Evolutionary conservation across 2,329 filamentous ascomycete genomes (phyloP), one percentile per base, ranked within the genome.

Genomic region (Colletotrichum magnum): DNA sequence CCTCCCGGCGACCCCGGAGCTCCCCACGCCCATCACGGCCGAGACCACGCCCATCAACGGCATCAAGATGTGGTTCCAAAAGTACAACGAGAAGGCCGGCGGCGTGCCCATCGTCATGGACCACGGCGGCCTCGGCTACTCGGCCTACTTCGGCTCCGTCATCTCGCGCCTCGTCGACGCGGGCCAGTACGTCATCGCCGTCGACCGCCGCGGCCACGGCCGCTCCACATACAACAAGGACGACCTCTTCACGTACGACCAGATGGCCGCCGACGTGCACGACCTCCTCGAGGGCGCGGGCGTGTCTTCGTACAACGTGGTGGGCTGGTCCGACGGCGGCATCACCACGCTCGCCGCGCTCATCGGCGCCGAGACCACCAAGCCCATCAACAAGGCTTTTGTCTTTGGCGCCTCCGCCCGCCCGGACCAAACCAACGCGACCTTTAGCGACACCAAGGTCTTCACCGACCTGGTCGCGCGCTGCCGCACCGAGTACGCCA

Each of bases 321-420:
- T 83, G 5, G 81, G 81, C 28, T 83, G 81, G 82, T 82, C 79
- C 9, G 82, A 84, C 61, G 81, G 81, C 48, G 81, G 77, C 43
- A 78, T 78, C 21, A 80, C 79, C 6, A 80, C 80, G 2, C 76
- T 82, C 5, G 73, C 79, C 3, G 77, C 76, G 6, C 77, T 83
- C 26, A 73, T 80, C 47, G 75, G 81, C 74, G 59, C 75, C 0
- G 73, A 68, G 13, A 76, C 77, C 48, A 72, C 75, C 1, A 68
- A 74, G 1, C 72, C 75, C 24, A 82, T 83, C 64, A 73, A 78
- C 48, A 80, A 80, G 70, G 81, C 82, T 4, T 82, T 84, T 57
- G 58, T 83, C 56, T 84, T 82, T 50, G 81, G 79, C 28, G 77
- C 74, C 39, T 75, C 75, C 39, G 75, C 79, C 54, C 75, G 71